Base-by-base conservation (phyloP, 2,329 filamentous ascomycete species). In the Aspergillus latus region DNA sequence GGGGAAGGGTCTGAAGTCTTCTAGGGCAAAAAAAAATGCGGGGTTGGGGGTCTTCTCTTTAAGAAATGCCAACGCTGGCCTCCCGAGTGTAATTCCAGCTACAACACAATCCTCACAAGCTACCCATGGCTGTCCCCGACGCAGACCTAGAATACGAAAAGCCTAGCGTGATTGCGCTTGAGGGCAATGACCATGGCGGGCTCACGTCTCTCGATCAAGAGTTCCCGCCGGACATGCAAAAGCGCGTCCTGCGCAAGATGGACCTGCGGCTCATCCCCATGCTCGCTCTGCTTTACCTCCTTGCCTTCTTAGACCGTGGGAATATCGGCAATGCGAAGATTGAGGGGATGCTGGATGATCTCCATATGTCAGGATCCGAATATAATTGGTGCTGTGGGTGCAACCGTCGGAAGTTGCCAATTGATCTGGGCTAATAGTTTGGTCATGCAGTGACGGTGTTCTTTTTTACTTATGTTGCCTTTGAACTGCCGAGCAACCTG, bases 261-360 rank as follows among this genome's bases (percentile, higher is more conserved):
- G 66, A 68, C 47, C 29, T 66, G 11, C 62, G 63, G 4, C 50
- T 68, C 32, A 66, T 68, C 51, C 66, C 66, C 3, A 67, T 67
- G 64, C 60, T 68, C 10, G 63, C 62, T 5, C 30, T 65, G 3
- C 43, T 68, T 9, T 72, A 73, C 52, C 57, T 73, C 0, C 56
- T 73, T 1, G 64, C 64, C 4, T 73, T 71, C 50, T 46, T 73
- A 30, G 70, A 73, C 45, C 65, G 70, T 10, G 67, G 70, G 2
- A 73, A 73, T 56, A 70, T 73, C 9, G 70, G 70, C 1, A 73
- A 73, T 54, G 70, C 70, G 5, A 68, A 71, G 21, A 66, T 73
- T 11, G 69, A 69, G 51, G 69, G 69, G 5, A 53, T 72, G 36
- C 42, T 66, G 15, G 63, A 66, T 2, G 66, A 70, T 54, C 49